Conservation (phyloP, 352 stramenopile genomes). For the Pythium folliculosum region DNA sequence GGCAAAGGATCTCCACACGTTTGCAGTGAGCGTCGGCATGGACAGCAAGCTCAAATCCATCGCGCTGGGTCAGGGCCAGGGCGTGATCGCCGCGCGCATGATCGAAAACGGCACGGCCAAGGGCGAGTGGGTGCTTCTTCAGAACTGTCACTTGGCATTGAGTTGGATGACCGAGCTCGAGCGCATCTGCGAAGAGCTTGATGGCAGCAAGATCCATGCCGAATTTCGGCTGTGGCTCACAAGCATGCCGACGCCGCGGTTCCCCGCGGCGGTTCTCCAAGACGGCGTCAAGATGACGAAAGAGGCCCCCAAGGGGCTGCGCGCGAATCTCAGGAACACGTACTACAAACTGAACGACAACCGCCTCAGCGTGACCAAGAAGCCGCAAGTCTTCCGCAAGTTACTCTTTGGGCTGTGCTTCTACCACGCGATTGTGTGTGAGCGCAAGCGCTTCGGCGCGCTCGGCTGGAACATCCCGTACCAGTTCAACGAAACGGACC, state of each 20-base stretch:
- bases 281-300: slow-evolving; percentile 98
- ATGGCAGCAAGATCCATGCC: slow-evolving; percentile 75
- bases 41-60: slow-evolving; percentile 92
- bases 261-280: slow-evolving; percentile 93
- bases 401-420: slow-evolving; percentile 93
- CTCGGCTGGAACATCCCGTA: slow-evolving; percentile 97
- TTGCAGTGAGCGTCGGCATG: slow-evolving; percentile 86
- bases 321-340: slow-evolving; percentile 92
- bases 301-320: slow-evolving; percentile 93
- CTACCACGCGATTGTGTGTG: slow-evolving; percentile 91
- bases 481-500: slow-evolving; percentile 96
- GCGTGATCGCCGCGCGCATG: slow-evolving; percentile 87
- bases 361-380: slow-evolving; percentile 79
- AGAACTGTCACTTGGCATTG: slow-evolving; percentile 95
- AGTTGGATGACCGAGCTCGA: slow-evolving; percentile 96
- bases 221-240: slow-evolving; percentile 96
- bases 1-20: slow-evolving; percentile 92
- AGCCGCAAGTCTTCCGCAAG: slow-evolving; percentile 92
- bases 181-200: slow-evolving; percentile 92
- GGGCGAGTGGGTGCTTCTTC: slow-evolving; percentile 94
- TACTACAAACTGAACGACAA: slow-evolving; percentile 95
- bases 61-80: slow-evolving; percentile 93
- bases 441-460: slow-evolving; percentile 94
- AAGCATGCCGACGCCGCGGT: slow-evolving; percentile 76
- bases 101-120: slow-evolving; percentile 88